These are phyloP conservation scores for Leccinum griseonigrum DNA, from an alignment of 1,284 basidiomycete species.

Conservation along the genomic window DNA sequence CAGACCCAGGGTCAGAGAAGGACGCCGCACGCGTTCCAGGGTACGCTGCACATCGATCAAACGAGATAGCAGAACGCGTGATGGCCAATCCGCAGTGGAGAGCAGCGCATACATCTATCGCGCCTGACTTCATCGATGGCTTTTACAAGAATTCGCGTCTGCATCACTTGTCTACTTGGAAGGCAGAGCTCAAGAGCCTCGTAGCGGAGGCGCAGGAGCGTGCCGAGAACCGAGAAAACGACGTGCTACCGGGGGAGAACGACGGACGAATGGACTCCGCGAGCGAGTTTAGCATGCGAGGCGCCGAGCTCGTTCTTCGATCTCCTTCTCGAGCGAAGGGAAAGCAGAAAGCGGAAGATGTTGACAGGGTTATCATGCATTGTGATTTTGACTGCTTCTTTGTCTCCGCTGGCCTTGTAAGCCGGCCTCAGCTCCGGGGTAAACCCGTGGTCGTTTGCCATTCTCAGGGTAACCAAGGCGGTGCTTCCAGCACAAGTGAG, in stretches of 20 bases:
- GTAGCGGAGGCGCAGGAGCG: slow-evolving; percentile 77
- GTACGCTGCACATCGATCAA: slow-evolving; percentile 67
- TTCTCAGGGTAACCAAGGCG: slow-evolving; percentile 72
- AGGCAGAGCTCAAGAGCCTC: slow-evolving; percentile 81
- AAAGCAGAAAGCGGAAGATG: slow-evolving; percentile 48
- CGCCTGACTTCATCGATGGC: slow-evolving; percentile 83
- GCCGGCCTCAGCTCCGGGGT: slow-evolving; percentile 75
- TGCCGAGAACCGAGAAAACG: slow-evolving; percentile 46
- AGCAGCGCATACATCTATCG: slow-evolving; percentile 81
- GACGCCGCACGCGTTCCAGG: slow-evolving; percentile 47
- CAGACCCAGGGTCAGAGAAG: slow-evolving; percentile 41
- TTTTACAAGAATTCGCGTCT: slow-evolving; percentile 92
- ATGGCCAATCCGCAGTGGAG: slow-evolving; percentile 86
- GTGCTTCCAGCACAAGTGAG: slow-evolving; percentile 82
- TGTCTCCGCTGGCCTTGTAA: slow-evolving; percentile 83
- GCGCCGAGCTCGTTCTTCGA: slow-evolving; percentile 47
- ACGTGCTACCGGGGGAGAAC: slow-evolving; percentile 3
- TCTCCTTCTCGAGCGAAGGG: slow-evolving; percentile 53
- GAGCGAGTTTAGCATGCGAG: slow-evolving; percentile 53
- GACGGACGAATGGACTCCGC: slow-evolving; percentile 20
- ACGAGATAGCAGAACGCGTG: slow-evolving; percentile 68
- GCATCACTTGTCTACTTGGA: slow-evolving; percentile 92
- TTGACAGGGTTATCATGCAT: slow-evolving; percentile 80
- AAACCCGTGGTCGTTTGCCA: slow-evolving; percentile 95
- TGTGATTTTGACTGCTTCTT: slow-evolving; percentile 99